Evolutionary conservation across 2,329 filamentous ascomycete species (phyloP).

Genomic region (Diaporthe citriasiana): DNA sequence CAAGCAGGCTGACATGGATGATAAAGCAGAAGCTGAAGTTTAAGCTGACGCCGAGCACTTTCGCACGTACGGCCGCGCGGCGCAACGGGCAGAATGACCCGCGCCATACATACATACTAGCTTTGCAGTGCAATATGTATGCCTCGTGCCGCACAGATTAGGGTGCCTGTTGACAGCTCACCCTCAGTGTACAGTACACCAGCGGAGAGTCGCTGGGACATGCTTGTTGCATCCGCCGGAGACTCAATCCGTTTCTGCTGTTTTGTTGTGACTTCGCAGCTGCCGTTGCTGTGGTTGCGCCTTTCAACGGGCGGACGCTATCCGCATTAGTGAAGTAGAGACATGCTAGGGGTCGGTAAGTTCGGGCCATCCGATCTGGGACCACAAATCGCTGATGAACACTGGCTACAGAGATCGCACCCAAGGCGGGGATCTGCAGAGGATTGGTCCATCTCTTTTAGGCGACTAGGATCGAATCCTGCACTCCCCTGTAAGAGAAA

Average conservation of each 20-base stretch:
- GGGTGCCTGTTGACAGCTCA: too few relatives aligned
- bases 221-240: not conserved
- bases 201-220: not conserved
- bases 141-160: not conserved
- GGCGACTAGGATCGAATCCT: not conserved
- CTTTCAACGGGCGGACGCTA: conserved; percentile 20
- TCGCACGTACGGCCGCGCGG: not conserved
- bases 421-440: conserved; percentile 12
- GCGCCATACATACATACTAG: not conserved
- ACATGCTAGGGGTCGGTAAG: conserved; percentile 8
- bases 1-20: not conserved
- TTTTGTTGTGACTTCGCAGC: not conserved
- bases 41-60: conserved; percentile 6
- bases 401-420: conserved; percentile 6
- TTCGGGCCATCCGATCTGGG: conserved; percentile 23
- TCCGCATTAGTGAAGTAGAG: not conserved
- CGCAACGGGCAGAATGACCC: not conserved
- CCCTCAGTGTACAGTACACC: not conserved
- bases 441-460: not conserved
- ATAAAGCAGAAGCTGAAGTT: not conserved
- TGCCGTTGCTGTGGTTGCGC: not conserved
- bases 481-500: too few relatives aligned
- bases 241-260: not conserved
- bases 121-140: not conserved
- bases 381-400: not conserved